Evolutionary conservation across 352 stramenopile species (phyloP).

Genomic region (Phytophthora parvispora): DNA sequence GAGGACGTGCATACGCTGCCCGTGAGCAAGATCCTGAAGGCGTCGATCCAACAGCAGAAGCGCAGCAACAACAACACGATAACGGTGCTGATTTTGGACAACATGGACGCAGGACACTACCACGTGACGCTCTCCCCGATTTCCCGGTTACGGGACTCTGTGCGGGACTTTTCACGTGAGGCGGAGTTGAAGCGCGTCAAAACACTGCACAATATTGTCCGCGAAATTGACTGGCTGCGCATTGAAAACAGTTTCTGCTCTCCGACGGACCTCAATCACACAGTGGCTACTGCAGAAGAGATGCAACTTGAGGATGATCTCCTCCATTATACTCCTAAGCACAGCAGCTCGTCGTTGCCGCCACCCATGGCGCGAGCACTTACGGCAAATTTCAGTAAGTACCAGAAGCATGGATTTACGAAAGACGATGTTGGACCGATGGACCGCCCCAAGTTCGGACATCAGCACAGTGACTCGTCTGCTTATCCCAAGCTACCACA

Average conservation of each 20-base stretch:
- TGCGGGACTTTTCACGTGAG: slow-evolving; percentile 75
- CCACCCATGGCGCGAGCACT: slow-evolving; percentile 41
- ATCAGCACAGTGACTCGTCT: slow-evolving; percentile 56
- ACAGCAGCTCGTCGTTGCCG: slow-evolving; percentile 45
- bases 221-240: slow-evolving; percentile 87
- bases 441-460: slow-evolving; percentile 43
- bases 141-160: slow-evolving; percentile 72
- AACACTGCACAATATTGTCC: slow-evolving; percentile 81
- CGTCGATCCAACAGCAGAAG: slow-evolving; percentile 83
- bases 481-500: slow-evolving; percentile 25
- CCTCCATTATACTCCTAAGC: slow-evolving; percentile 71
- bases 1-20: slow-evolving; percentile 89
- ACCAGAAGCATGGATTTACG: slow-evolving; percentile 43
- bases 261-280: slow-evolving; percentile 78
- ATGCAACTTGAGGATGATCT: slow-evolving; percentile 70
- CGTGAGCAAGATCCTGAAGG: slow-evolving; percentile 83
- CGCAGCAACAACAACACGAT: slow-evolving; percentile 85
- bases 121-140: slow-evolving; percentile 88
- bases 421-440: slow-evolving; percentile 28
- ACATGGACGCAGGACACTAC: slow-evolving; percentile 90
- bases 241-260: slow-evolving; percentile 89
- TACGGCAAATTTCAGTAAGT: slow-evolving; percentile 43
- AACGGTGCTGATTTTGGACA: slow-evolving; percentile 81
- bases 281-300: slow-evolving; percentile 55
- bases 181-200: slow-evolving; percentile 86